Base-by-base conservation (phyloP, 805 yeast genomes). In the Tetrapisispora arboricola region DNA sequence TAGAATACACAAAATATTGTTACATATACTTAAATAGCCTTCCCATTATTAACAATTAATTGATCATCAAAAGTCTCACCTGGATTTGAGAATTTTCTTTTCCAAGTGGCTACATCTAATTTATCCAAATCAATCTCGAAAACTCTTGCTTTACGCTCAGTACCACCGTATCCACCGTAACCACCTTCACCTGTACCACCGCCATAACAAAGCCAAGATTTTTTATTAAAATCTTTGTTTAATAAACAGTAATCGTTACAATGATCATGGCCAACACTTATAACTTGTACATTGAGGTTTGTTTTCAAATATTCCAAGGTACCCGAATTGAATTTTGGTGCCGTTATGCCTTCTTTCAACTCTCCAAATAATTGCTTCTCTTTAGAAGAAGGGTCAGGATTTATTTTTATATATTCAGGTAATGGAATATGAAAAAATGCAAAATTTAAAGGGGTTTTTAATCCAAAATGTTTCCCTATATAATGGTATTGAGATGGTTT, bases 131-230 rank as follows among this genome's bases (percentile, higher is more conserved):
- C 80, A 11, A 88, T 51, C 32, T 83, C 86, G 56, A 70, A 90
- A 0, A 80, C 51, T 37, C 98, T 68, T 34, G 86, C 54, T 41
- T 96, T 71, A 51, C 98, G 74, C n/a, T 80, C 68, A 25, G 81
- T 84, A 2, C 88, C 90, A 1, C 87, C 90, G 53, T 87, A 86
- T 0, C 96, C 96, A 8, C 82, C 96, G 57, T 92, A 92, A 0
- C 96, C 97, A 30, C 97, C 98, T 63, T 85, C 94, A 13, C 97
- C 98, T 5, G 75, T 71, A 1, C 79, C 94, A 20, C 98, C 98
- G 3, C 95, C 98, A 56, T 86, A 87, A 55, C 98, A 92, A 26
- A 92, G 64, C 94, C 95, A 85, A 25, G 81, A 61, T 11, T 48
- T 53, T n/a, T 49, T 49, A 7, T 50, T 44, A 2, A 55, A 50